Conservation (phyloP, 768 basidiomycete genomes). For the Amanita brunnescens region DNA sequence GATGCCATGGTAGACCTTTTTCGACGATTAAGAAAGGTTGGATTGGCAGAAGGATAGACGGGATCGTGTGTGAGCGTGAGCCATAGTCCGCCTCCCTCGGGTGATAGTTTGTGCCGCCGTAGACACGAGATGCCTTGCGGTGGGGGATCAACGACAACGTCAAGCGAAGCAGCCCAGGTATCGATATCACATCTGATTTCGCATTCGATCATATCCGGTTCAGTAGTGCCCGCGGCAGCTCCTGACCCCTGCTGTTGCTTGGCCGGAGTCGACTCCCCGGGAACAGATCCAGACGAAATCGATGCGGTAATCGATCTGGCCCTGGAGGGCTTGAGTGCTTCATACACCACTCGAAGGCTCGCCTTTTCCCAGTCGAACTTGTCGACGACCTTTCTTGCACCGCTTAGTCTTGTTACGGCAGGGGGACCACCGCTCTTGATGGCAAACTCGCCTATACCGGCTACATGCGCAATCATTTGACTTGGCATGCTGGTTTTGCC, state of each 20-base stretch:
- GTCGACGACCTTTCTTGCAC: constrained; percentile 64
- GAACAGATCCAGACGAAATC: background rate
- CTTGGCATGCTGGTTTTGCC: constrained; percentile 90
- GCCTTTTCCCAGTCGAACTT: constrained; percentile 85
- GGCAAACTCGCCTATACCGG: constrained; percentile 91
- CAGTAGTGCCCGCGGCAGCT: background rate
- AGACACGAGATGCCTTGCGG: constrained; percentile 78
- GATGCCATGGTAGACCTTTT: constrained; percentile 1
- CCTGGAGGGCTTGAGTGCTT: constrained; percentile 24
- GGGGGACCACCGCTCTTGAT: constrained; percentile 96
- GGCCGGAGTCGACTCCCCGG: background rate
- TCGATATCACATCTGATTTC: constrained; percentile 90
- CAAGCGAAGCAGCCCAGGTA: constrained; percentile 75
- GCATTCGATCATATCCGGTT: constrained; percentile 54
- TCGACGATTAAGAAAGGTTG: background rate
- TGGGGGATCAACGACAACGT: constrained; percentile 90
- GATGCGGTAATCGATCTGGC: background rate
- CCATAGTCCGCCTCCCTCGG: constrained; percentile 91
- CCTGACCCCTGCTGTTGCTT: constrained; percentile 2
- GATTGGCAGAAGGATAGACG: constrained; percentile 56
- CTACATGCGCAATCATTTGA: constrained; percentile 85
- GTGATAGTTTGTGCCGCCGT: constrained; percentile 77
- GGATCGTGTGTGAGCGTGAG: constrained; percentile 84
- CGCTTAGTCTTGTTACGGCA: constrained; percentile 72
- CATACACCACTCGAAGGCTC: constrained; percentile 79